Conservation (phyloP, 495 filamentous ascomycete species). For the Melanomma pulvis-pyrius region DNA sequence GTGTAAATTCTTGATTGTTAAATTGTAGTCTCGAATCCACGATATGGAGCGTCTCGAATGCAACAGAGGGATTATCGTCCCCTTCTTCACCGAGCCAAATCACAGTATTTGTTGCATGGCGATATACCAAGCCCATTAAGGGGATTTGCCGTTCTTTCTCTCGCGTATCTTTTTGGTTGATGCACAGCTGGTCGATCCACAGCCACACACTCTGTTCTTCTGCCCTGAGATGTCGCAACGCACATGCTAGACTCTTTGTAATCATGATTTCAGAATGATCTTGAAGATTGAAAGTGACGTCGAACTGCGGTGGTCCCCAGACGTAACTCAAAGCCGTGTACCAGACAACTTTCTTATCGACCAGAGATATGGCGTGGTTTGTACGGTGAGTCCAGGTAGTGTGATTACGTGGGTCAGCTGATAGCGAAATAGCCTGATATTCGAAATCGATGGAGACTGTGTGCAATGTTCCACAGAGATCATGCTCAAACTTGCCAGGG, state of each 20-base stretch:
- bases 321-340: background rate
- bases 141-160: background rate
- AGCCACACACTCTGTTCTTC: background rate
- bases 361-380: background rate
- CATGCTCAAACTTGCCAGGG: background rate
- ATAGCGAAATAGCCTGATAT: background rate
- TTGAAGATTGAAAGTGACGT: background rate
- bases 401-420: background rate
- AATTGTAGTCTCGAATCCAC: background rate
- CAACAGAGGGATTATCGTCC: background rate
- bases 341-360: background rate
- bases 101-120: background rate
- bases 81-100: slow-evolving; percentile 3
- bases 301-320: background rate
- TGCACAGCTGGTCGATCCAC: background rate
- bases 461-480: background rate
- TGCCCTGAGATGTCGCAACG: background rate
- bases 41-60: background rate
- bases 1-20: background rate
- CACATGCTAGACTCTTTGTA: background rate
- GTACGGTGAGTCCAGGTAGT: background rate
- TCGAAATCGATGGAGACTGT: background rate
- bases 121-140: background rate
- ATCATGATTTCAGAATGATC: background rate
- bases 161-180: background rate